Evolutionary conservation across 2,329 filamentous ascomycete genomes (phyloP), one percentile per base, ranked within the genome.

Genomic region (Aureobasidium pullulans): DNA sequence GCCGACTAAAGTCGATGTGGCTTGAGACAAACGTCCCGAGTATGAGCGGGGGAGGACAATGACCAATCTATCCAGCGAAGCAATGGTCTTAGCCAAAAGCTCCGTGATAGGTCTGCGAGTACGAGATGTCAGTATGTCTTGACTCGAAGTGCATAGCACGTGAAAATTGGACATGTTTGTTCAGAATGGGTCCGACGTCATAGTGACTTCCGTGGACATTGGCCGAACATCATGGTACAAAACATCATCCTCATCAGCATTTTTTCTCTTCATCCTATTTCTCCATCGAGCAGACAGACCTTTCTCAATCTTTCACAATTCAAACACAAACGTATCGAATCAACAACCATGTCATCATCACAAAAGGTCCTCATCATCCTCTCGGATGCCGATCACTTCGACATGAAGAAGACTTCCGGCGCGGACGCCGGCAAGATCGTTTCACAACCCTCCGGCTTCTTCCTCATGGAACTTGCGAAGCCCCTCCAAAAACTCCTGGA

Each of bases 331-430:
- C 37, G 43, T 32, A 28, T 53, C 49, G n/a, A 39, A 15, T 15
- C 9, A 4, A 52, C 19, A 52, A 57, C 15, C 29, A 57, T 57
- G 53, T 31, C 53, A n/a, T 39, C 53, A 6, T 36, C 53, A 6
- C 75, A 73, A 57, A 77, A 77, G 62, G 66, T 77, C 57, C 74
- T 78, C 62, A 75, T 78, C 62, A 65, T 77, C 63, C 69, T 78
- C 60, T 76, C 74, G 48, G 75, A 77, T 60, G 73, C 75, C 6
- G 61, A 71, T 61, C 69, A 71, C 53, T 74, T 76, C 56, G 68
- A 72, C 5, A 58, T 75, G 4, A 66, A 69, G 37, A 73, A 73
- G 23, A 66, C 62, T 32, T 62, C 60, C 32, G 64, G 66, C 28
- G 19, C 61, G 42, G 60, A 66, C 8, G 61, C 63, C 28, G 66